These are phyloP conservation scores for Guillardia theta DNA, from an alignment of 78 protist species.

Conservation along the genomic window DNA sequence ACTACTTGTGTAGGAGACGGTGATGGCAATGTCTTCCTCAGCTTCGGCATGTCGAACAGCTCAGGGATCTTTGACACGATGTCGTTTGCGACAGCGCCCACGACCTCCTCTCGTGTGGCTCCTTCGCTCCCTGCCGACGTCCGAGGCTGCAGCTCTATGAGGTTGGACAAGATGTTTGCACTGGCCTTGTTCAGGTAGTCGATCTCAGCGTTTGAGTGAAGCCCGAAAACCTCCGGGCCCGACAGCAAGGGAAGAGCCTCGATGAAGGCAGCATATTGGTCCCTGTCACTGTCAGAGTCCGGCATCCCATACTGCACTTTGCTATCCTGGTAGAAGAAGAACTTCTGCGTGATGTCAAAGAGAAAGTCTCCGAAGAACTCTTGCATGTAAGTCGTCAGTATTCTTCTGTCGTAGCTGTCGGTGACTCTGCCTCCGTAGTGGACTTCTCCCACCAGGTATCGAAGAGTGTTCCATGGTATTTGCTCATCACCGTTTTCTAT, in stretches of 20 bases:
- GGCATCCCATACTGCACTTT: conserved; percentile 59
- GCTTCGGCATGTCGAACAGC: conserved; percentile 55
- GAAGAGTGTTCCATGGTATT: conserved; percentile 87
- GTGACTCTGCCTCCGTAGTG: conserved; percentile 92
- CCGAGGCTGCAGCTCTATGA: conserved; percentile 82
- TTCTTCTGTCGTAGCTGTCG: conserved; percentile 84
- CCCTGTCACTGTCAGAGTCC: not conserved
- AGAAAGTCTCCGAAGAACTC: conserved; percentile 96
- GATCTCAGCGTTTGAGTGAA: conserved; percentile 92
- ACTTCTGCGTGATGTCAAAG: conserved; percentile 86
- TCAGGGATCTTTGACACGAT: conserved; percentile 55
- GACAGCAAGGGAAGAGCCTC: conserved; percentile 65
- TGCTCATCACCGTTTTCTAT: conserved; percentile 36
- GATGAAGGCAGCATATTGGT: conserved; percentile 44
- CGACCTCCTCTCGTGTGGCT: conserved; percentile 53
- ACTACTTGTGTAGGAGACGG: conserved; percentile 77
- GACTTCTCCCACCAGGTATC: conserved; percentile 88
- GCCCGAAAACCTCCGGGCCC: conserved; percentile 89
- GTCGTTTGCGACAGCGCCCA: conserved; percentile 26
- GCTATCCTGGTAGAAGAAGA: conserved; percentile 72
- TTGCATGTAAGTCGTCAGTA: conserved; percentile 81
- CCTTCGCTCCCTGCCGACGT: conserved; percentile 54
- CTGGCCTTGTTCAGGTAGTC: conserved; percentile 67
- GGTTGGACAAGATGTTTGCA: conserved; percentile 58
- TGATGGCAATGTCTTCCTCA: conserved; percentile 27